Evolutionary conservation across 1,139 yeast species (phyloP).

Genomic region (Suhomyces yuchorum): DNA sequence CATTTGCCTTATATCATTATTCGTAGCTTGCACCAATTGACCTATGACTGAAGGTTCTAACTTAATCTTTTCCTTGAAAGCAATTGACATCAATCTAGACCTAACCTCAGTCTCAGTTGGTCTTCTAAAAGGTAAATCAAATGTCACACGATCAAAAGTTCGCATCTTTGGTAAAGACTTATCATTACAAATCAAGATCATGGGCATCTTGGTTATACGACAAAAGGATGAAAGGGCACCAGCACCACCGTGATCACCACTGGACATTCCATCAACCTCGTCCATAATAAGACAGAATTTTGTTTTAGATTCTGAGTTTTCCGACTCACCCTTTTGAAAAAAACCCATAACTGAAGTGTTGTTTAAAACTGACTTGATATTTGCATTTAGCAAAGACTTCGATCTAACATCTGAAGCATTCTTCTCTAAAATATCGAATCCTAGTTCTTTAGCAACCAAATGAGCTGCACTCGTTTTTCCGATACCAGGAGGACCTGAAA

Average conservation of each 20-base stretch:
- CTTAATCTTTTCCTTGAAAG: constrained; percentile 78
- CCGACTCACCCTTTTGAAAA: constrained; percentile 43
- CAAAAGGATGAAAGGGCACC: constrained; percentile 92
- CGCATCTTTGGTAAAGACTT: constrained; percentile 92
- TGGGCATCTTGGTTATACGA: constrained; percentile 80
- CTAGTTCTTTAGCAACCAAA: constrained; percentile 64
- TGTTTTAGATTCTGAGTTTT: constrained; percentile 35
- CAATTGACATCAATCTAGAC: constrained; percentile 87
- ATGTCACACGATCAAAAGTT: constrained; percentile 86
- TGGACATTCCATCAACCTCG: constrained; percentile 99
- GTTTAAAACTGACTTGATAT: constrained; percentile 69
- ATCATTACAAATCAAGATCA: constrained; percentile 93
- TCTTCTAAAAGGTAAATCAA: constrained; percentile 82
- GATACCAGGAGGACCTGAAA: constrained; percentile 86
- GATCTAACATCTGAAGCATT: constrained; percentile 91
- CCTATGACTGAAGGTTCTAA: constrained; percentile 81
- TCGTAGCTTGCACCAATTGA: constrained; percentile 80
- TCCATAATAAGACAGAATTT: constrained; percentile 89
- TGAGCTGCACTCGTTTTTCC: constrained; percentile 85
- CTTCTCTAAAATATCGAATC: constrained; percentile 72
- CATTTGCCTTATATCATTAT: constrained; percentile 92
- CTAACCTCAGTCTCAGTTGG: constrained; percentile 83
- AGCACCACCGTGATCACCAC: constrained; percentile 98
- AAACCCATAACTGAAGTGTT: constrained; percentile 85
- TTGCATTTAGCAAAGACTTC: constrained; percentile 68